Evolutionary conservation across 2,329 filamentous ascomycete genomes (phyloP), one percentile per base, ranked within the genome.

Genomic region (Exophiala dermatitidis): DNA sequence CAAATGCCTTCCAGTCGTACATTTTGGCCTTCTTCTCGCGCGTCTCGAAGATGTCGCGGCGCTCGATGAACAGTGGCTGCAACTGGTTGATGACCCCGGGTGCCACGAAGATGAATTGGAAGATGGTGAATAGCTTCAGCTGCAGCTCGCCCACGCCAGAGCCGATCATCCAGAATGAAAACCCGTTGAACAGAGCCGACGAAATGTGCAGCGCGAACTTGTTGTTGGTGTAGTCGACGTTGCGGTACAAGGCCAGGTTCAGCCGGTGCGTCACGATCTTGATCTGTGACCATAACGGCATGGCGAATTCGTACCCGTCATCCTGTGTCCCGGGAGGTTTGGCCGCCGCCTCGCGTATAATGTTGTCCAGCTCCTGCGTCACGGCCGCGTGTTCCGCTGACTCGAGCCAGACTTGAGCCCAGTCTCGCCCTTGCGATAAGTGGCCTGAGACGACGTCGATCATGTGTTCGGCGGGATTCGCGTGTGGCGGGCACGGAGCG

Each of bases 1-100:
- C 79, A 64, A 89, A 89, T 0, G 85, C 83, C n/a, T 82, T 69
- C 82, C 85, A 88, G 29, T 81, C 81, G 68, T 90, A 90, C 60
- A 88, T 87, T 29, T 84, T 77, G 0, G 80, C 83, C 2, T 85
- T 85, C 6, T 83, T 77, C 65, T 90, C 86, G 29, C 86, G 77
- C 0, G 65, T 57, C 5, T 85, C 78, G 77, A 84, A 90, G 5
- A 90, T 73, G 0, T 78, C 77, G 65, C 85, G 79, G 62, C 75
- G 77, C 63, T 88, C 87, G 60, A 90, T 79, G 55, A 89, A 78
- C 4, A 84, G 82, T 0, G 85, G 82, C 0, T 85, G 82, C 41
- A 88, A 71, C 26, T 71, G 69, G 44, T 65, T 65, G 48, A 71
- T 70, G 5, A 69, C 68, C 4, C 68, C 69, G 1, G 74, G 72